Evolutionary conservation across 129 eudicot genomes (phyloP), one percentile per base, ranked within the genome.

Genomic region (Smallanthus sonchifolius): DNA sequence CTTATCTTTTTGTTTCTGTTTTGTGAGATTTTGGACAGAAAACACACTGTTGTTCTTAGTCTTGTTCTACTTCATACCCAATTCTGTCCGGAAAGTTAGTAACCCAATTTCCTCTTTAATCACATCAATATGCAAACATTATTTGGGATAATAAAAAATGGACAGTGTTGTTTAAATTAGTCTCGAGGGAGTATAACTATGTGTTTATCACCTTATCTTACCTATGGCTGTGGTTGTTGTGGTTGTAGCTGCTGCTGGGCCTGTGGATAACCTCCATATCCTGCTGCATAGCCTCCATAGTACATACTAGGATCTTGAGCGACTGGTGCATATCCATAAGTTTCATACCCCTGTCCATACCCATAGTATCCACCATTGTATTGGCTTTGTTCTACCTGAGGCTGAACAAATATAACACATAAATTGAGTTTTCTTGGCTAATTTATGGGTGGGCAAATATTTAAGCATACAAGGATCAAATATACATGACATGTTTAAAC

Each of bases 381-480:
- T 70, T 92, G 97, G 84, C 83, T 92, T 67, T 80, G 82, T 43
- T 92, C 95, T 56, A 75, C 88, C 87, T 89, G 98, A 49, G 98
- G 86, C 89, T 83, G 88, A 73, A 79, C 51, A 69, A 55, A 32
- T 37, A 13, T 40, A 67, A 61, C 36, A 63, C 54, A 64, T 61
- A 5, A 36, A 49, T 51, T 10, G n/a, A 14, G 34, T 55, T 7
- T 10, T 37, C 37, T 45, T 7, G 10, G 63, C 65, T 56, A 65
- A 68, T 51, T 69, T 49, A 45, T 4, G 24, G 19, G 7, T 39
- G 14, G 28, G 7, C 63, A 75, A 13, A 16, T 20, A 10, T 35
- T 15, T 3, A 34, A 59, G 56, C 35, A 14, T 37, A 32, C 5
- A 55, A 17, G 34, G 13, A 19, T 5, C 6, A 55, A 55, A 55